Evolutionary conservation across 495 filamentous ascomycete genomes (phyloP), one percentile per base, ranked within the genome.

Genomic region (Neurospora hispaniola): DNA sequence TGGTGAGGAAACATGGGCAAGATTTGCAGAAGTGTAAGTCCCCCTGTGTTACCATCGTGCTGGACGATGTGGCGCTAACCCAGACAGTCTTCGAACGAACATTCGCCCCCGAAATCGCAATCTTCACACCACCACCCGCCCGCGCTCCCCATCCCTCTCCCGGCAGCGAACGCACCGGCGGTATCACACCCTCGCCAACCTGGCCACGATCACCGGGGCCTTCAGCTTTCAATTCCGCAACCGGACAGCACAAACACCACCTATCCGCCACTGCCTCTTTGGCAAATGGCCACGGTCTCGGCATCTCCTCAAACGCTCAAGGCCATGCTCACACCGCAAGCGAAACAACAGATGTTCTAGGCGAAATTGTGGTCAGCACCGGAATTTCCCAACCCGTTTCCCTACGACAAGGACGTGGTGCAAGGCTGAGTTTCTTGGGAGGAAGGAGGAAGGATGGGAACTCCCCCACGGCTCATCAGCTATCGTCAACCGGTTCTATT

Each of bases 31-130:
- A 81, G 84, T 78, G 89, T 89, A 73, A 85, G 89, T 74, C 84
- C 74, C 11, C 75, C 81, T 76, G 73, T 79, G 76, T 70, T 73
- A 27, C 71, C 73, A 71, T 35, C 74, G 72, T 16, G 10, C 73
- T 70, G 69, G 69, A 42, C n/a, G 3, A 14, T 68, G 4, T 68
- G 42, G 16, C 5, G 42, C 69, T 74, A 70, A 54, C 42, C 16
- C 31, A 59, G 40, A 7, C 70, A 89, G 88, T 82, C 75, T 90
- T 90, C 72, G 89, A 91, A 76, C 77, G 77, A 27, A 90, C 88
- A 4, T 93, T 89, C 71, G 89, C 85, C 3, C 84, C 83, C 5
- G 91, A 93, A 79, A 84, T 92, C 41, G 83, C 85, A 8, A 77
- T 85, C 40, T 88, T 92, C 78, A 82, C 83, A 59, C 81, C 83